Base-by-base conservation (phyloP, 1,284 basidiomycete species). In the Macrocystidia cucumis region DNA sequence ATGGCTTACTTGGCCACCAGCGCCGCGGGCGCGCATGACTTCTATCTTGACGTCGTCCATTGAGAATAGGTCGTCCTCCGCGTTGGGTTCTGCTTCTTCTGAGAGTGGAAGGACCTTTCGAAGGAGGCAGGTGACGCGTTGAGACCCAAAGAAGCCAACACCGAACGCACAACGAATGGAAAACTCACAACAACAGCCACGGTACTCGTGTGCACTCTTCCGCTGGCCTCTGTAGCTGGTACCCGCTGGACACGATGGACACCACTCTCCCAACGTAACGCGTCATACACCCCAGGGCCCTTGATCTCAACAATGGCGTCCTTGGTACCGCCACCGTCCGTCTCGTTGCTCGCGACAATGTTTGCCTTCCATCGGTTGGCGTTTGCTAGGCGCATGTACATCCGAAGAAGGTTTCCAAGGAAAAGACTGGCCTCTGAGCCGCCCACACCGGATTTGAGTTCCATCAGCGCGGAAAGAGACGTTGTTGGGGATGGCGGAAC, bases 171-270 rank as follows among this genome's bases (percentile, higher is more conserved):
- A 35, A 3, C 19, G 19, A 9, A 18, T 5, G n/a, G 4, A 18
- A 37, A 44, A 63, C 80, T 45, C 48, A 92, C 92, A 36, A 95
- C 74, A 14, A 90, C 74, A 2, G 91, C 79, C 9, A 93, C 86
- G 0, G 95, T 97, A 50, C 90, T 93, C 0, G 92, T 97, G 52
- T 98, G 95, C 12, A 91, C 77, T 37, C 95, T 69, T 3, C 92
- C 92, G 36, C 77, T 77, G 1, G 81, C 69, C 47, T 97, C 92
- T 1, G 92, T 98, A 1, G 78, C 77, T 0, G 95, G 96, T 1
- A 98, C 86, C 17, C 96, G 65, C 63, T 98, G 95, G 0, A 99
- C 91, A 4, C 95, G 73, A 62, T 98, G 95, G 0, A 98, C 91
- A 3, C 95, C 96, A 38, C 86, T 91, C 58, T 98, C 95, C 78